These are phyloP conservation scores for Beauveria rudraprayagi DNA, from an alignment of 2,329 filamentous ascomycete genomes.

Conservation along the genomic window DNA sequence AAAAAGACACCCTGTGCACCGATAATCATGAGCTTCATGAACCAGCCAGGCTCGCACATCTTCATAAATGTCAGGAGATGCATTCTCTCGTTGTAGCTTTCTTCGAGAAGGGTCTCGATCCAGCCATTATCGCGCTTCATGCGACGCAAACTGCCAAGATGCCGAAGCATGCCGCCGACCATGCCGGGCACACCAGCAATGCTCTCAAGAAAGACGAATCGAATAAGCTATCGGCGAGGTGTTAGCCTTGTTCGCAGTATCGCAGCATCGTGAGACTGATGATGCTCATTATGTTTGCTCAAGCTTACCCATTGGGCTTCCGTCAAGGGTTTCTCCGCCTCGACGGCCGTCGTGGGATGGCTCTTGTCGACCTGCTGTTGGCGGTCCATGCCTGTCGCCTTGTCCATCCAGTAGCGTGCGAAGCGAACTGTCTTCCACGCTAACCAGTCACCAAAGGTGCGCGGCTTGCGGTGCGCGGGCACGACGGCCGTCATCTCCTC, in stretches of 20 bases:
- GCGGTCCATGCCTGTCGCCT: constrained; percentile 65
- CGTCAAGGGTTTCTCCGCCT: constrained; percentile 55
- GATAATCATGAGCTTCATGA: constrained; percentile 89
- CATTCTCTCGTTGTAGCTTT: constrained; percentile 92
- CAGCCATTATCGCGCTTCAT: constrained; percentile 93
- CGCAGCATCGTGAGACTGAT: background rate
- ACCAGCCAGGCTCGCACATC: constrained; percentile 64
- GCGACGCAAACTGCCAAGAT: constrained; percentile 72
- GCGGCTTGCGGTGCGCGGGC: constrained; percentile 68
- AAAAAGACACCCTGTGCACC: constrained; percentile 94
- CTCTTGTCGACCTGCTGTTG: constrained; percentile 59
- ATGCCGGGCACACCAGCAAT: constrained; percentile 94
- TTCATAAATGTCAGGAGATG: constrained; percentile 89
- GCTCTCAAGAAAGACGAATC: constrained; percentile 89
- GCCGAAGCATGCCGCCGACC: constrained; percentile 90
- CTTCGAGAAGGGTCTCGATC: constrained; percentile 88
- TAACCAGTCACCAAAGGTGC: constrained; percentile 66
- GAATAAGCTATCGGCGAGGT: constrained; percentile 47
- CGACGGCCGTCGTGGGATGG: constrained; percentile 46
- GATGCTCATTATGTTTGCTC: background rate
- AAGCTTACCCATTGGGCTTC: constrained; percentile 69
- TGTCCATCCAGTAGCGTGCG: constrained; percentile 72
- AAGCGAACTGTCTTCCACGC: constrained; percentile 71
- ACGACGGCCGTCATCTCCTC: constrained; percentile 68
- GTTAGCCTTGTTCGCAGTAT: background rate